Conservation (phyloP, 495 filamentous ascomycete genomes). For the Aspergillus olivimuriae region DNA sequence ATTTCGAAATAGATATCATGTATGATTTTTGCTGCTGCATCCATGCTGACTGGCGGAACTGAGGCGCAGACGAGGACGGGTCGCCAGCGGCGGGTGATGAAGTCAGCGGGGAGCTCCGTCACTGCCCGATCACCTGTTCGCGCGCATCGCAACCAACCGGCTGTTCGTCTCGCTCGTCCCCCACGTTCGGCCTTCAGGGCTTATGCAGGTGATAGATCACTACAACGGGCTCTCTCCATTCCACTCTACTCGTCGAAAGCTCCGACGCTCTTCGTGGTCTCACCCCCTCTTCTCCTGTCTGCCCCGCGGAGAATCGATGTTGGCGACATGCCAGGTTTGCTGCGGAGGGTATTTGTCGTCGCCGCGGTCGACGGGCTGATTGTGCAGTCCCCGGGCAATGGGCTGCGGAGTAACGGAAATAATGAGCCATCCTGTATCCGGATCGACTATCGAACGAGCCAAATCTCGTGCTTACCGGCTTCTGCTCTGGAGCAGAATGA, state of each 20-base stretch:
- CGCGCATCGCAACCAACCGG: too few relatives aligned
- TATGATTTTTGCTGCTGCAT: not conserved
- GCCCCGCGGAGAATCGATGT: slow-evolving; percentile 9
- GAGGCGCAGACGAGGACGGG: too few relatives aligned
- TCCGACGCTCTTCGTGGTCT: not conserved
- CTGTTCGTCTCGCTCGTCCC: too few relatives aligned
- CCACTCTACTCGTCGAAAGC: not conserved
- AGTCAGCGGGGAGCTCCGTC: not conserved
- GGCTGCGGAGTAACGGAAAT: slow-evolving; percentile 35
- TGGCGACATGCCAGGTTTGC: slow-evolving; percentile 60
- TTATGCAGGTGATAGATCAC: too few relatives aligned
- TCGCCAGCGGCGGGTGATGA: not conserved
- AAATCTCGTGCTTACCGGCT: slow-evolving; percentile 40
- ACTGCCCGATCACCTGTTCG: too few relatives aligned
- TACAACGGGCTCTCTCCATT: not conserved
- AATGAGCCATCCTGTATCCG: slow-evolving; percentile 46
- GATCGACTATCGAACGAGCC: slow-evolving; percentile 69
- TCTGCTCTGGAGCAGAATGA: slow-evolving; percentile 30
- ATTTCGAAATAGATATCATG: slow-evolving; percentile 16
- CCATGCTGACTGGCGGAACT: too few relatives aligned
- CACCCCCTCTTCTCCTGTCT: not conserved
- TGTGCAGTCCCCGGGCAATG: slow-evolving; percentile 60
- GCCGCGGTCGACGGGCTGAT: slow-evolving; percentile 83
- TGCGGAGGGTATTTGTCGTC: slow-evolving; percentile 72
- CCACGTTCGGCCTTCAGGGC: too few relatives aligned